These are phyloP conservation scores for Nymphaea thermarum DNA, from an alignment of 164 flowering plant species.

Conservation along the genomic window DNA sequence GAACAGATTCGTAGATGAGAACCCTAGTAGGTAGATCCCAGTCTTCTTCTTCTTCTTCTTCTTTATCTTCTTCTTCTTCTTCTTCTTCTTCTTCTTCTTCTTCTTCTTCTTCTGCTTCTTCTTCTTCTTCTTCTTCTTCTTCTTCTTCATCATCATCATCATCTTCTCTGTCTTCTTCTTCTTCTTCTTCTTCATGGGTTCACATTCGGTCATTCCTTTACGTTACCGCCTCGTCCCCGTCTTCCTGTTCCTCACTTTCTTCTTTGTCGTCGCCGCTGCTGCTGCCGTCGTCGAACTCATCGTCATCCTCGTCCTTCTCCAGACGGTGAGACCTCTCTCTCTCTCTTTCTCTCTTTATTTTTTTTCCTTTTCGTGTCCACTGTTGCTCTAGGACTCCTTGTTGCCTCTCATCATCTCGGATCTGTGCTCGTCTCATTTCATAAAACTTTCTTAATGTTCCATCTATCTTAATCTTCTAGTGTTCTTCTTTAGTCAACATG, in stretches of 20 bases:
- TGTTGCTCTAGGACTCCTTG: background rate
- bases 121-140: too few relatives aligned
- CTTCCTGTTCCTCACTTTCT: constrained; percentile 66
- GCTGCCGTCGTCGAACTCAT: too few relatives aligned
- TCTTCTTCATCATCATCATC: too few relatives aligned
- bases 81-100: constrained; percentile 33
- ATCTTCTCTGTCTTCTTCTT: too few relatives aligned
- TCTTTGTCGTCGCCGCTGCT: too few relatives aligned
- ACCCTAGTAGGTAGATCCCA: constrained; percentile 50
- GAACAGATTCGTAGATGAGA: constrained; percentile 38
- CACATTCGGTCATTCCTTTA: constrained; percentile 78
- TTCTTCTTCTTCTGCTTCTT: too few relatives aligned
- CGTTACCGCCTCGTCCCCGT: constrained; percentile 49
- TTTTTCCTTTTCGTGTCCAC: background rate
- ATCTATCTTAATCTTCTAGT: too few relatives aligned
- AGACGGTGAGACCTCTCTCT: background rate
- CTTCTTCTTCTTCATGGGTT: constrained; percentile 62
- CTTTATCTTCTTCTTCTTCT: constrained; percentile 31
- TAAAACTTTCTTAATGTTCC: too few relatives aligned
- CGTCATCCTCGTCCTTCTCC: too few relatives aligned
- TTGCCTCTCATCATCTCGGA: too few relatives aligned
- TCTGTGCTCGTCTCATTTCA: background rate
- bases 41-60: constrained; percentile 41
- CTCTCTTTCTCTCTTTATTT: background rate
- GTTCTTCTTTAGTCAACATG: too few relatives aligned